phyloP scores from a whole-genome alignment of 176 grass and related monocot species.

The Cenchrus fungigraminus region DNA sequence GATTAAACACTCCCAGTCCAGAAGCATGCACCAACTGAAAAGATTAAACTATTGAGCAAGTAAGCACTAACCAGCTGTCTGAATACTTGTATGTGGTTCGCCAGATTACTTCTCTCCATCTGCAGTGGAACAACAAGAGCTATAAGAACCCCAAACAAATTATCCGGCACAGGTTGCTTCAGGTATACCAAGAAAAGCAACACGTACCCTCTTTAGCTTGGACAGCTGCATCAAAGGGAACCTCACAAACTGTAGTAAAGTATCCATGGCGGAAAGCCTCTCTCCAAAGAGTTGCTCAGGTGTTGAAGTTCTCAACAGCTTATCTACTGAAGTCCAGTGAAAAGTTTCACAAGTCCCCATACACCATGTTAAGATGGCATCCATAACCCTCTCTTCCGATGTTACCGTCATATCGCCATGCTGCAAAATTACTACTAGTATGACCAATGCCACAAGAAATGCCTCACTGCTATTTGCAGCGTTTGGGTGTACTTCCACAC shows the following conservation, averaged over 20 bases:
- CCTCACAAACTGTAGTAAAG: conserved; percentile 77
- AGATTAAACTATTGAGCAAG: background rate
- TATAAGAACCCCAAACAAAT: conserved; percentile 36
- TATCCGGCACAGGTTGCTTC: background rate
- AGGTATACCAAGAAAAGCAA: conserved; percentile 16
- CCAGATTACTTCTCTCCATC: conserved; percentile 83
- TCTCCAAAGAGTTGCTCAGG: conserved; percentile 74
- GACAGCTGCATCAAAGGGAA: conserved; percentile 73
- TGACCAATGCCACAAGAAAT: conserved; percentile 30
- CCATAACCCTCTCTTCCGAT: conserved; percentile 93
- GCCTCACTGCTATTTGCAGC: conserved; percentile 5
- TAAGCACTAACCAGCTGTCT: conserved; percentile 54
- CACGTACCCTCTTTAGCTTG: conserved; percentile 63
- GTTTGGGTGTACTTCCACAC: background rate
- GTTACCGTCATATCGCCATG: conserved; percentile 93
- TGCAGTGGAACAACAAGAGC: conserved; percentile 42
- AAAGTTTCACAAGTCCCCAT: conserved; percentile 66
- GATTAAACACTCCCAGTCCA: conserved; percentile 1
- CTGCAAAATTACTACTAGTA: conserved; percentile 66
- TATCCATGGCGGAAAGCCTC: conserved; percentile 57
- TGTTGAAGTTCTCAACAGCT: conserved; percentile 63
- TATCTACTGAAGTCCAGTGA: conserved; percentile 69
- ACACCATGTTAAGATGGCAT: conserved; percentile 89
- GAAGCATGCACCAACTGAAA: background rate
- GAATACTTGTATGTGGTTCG: conserved; percentile 60